These are phyloP conservation scores for Diaporthe ilicicola DNA, from an alignment of 2,329 filamentous ascomycete genomes.

Conservation along the genomic window DNA sequence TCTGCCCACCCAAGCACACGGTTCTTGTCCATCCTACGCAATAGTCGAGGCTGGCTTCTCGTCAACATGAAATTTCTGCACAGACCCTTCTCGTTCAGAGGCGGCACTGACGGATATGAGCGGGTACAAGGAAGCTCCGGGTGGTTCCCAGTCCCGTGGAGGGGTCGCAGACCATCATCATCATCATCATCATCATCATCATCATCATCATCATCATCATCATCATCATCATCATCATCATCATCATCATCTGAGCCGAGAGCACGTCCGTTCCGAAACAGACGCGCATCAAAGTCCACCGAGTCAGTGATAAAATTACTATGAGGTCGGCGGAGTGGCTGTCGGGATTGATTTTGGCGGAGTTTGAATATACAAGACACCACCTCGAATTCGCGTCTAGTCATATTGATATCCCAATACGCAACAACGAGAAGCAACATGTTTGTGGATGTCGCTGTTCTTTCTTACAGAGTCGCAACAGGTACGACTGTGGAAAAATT, in stretches of 20 bases:
- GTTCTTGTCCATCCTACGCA: not conserved
- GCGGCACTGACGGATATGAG: not conserved
- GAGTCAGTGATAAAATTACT: not conserved
- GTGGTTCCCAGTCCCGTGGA: slow-evolving; percentile 2
- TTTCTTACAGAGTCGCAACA: too few species aligned
- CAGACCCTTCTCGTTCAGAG: slow-evolving; percentile 9
- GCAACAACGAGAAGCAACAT: not conserved
- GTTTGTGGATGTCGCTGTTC: not conserved
- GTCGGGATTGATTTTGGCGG: not conserved
- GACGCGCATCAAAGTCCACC: not conserved
- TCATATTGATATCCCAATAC: not conserved
- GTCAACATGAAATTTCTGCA: not conserved
- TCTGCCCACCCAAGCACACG: not conserved
- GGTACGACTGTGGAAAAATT: too few species aligned
- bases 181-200: too few species aligned
- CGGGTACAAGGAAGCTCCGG: slow-evolving; percentile 2
- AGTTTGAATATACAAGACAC: not conserved
- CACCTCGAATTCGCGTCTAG: not conserved
- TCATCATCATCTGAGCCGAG: not conserved
- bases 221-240: too few species aligned
- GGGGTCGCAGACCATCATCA: not conserved
- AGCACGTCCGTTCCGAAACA: not conserved
- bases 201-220: too few species aligned
- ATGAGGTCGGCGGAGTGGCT: not conserved
- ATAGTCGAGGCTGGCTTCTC: too few species aligned